Conservation (phyloP, 495 filamentous ascomycete species). For the Penicillium canescens region DNA sequence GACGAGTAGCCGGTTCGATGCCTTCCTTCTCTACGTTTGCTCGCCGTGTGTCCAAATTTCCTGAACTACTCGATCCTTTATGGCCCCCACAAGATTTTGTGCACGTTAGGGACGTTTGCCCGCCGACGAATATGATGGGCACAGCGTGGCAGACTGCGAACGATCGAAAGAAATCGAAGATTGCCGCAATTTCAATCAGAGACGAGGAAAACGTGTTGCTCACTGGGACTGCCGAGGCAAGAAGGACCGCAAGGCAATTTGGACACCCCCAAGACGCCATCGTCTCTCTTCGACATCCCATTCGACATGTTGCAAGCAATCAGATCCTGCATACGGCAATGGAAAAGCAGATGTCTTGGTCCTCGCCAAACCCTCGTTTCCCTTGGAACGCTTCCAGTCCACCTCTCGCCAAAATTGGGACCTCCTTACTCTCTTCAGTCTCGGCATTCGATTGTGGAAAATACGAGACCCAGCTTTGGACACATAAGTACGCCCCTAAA, state of each 20-base stretch:
- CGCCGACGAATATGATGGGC: background rate
- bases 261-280: background rate
- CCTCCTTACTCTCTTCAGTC: conserved; percentile 56
- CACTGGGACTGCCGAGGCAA: conserved; percentile 13
- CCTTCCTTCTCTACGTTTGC: conserved; percentile 21
- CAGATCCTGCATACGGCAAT: conserved; percentile 31
- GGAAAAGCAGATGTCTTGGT: conserved; percentile 34
- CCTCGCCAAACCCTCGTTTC: conserved; percentile 4
- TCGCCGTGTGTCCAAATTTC: conserved; percentile 49
- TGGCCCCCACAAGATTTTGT: conserved; percentile 70
- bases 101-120: conserved; percentile 46
- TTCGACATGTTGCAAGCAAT: conserved; percentile 36
- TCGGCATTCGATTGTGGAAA: conserved; percentile 79
- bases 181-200: conserved; percentile 26
- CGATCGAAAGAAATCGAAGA: conserved; percentile 40
- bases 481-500: conserved; percentile 81
- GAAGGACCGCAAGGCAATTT: conserved; percentile 2
- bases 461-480: conserved; percentile 76
- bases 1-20: conserved; percentile 5
- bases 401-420: conserved; percentile 60
- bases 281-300: conserved; percentile 33
- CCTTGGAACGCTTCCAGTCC: conserved; percentile 24
- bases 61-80: conserved; percentile 59
- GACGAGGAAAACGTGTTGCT: conserved; percentile 39
- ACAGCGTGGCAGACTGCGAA: background rate